Conservation (phyloP, 2,329 filamentous ascomycete species). For the Microsporum canis region DNA sequence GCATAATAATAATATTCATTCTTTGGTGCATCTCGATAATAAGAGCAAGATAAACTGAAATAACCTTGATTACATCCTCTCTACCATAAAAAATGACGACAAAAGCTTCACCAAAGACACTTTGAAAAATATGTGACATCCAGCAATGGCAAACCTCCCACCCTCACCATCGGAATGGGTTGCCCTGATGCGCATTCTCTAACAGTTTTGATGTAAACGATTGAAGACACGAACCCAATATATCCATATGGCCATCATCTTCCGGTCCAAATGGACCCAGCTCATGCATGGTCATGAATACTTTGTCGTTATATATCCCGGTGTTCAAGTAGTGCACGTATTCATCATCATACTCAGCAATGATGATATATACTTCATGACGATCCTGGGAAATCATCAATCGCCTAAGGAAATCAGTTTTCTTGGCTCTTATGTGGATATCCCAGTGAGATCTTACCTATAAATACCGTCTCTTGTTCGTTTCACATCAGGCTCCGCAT, state of each 20-base stretch:
- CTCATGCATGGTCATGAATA: conserved; percentile 4
- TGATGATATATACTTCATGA: conserved; percentile 12
- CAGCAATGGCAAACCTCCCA: not conserved
- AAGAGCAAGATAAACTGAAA: too few species aligned
- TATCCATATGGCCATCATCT: not conserved
- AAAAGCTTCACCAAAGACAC: not conserved
- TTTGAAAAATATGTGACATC: not conserved
- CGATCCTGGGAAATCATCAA: conserved; percentile 13
- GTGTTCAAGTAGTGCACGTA: conserved; percentile 11
- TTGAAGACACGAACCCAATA: not conserved
- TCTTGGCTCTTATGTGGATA: not conserved
- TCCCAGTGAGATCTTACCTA: not conserved
- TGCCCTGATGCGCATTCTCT: not conserved
- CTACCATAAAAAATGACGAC: too few species aligned
- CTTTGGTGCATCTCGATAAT: too few species aligned
- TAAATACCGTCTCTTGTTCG: not conserved
- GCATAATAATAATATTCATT: too few species aligned
- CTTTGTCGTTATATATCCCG: not conserved
- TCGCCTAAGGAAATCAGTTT: conserved; percentile 5
- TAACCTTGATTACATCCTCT: too few species aligned
- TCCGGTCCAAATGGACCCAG: conserved; percentile 4
- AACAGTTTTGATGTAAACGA: not conserved
- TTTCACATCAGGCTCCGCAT: conserved; percentile 8
- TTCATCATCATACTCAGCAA: conserved; percentile 9
- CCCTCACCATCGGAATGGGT: not conserved